Percentiles rank a stretch among this genome's conserved stretches.
These are phyloP conservation scores for Carpinus viminea DNA, from an alignment of 306 rosid genomes.

Conservation along the genomic window DNA sequence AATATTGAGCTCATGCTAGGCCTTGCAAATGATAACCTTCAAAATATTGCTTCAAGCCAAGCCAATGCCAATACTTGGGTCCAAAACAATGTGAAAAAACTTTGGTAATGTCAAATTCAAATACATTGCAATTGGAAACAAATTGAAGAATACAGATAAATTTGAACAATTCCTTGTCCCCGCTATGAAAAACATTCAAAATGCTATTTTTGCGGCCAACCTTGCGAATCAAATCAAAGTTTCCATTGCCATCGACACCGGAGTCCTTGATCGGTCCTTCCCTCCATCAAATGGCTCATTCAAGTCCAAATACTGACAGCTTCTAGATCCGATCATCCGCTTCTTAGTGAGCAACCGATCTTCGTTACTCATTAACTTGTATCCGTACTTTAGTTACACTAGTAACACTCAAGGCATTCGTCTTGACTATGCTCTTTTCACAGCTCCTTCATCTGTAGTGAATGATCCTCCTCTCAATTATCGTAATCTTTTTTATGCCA, in stretches of 20 bases:
- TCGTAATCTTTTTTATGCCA: slow-evolving; percentile 41
- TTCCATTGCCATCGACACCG: slow-evolving; percentile 35
- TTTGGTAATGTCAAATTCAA: slow-evolving; percentile 41
- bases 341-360: slow-evolving; percentile 29
- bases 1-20: slow-evolving; percentile 36
- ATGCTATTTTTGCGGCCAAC: slow-evolving; percentile 31
- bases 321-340: slow-evolving; percentile 28
- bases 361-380: slow-evolving; percentile 44
- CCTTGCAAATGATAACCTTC: slow-evolving; percentile 13
- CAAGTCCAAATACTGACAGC: not conserved
- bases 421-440: slow-evolving; percentile 44
- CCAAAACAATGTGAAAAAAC: slow-evolving; percentile 31
- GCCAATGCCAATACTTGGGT: slow-evolving; percentile 51
- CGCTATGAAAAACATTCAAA: slow-evolving; percentile 49
- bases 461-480: slow-evolving; percentile 37
- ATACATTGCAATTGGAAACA: slow-evolving; percentile 58
- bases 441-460: slow-evolving; percentile 26
- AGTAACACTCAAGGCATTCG: not conserved
- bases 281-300: slow-evolving; percentile 54
- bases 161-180: slow-evolving; percentile 31
- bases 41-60: slow-evolving; percentile 28
- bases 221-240: slow-evolving; percentile 40
- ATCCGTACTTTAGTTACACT: slow-evolving; percentile 39
- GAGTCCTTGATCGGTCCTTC: slow-evolving; percentile 28
- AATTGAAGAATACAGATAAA: slow-evolving; percentile 26